Conservation (phyloP, 768 basidiomycete genomes). For the Podaxis carcinomalis region DNA sequence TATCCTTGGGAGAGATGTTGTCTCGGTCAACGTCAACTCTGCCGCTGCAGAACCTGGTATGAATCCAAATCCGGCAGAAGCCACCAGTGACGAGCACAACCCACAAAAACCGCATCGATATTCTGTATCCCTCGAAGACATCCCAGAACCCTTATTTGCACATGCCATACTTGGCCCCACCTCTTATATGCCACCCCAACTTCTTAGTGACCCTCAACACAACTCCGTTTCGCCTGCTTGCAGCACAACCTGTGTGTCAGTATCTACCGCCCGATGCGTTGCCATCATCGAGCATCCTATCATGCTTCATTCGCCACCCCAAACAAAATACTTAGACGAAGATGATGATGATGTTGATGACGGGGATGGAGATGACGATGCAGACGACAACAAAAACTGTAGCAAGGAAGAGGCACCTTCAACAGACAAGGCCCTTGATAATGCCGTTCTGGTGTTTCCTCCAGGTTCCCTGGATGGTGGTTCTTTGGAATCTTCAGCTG, state of each 20-base stretch:
- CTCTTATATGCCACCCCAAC: slow-evolving; percentile 25
- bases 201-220: slow-evolving; percentile 18
- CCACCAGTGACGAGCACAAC: not conserved
- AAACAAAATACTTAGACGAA: not conserved
- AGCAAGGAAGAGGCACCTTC: slow-evolving; percentile 21
- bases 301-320: slow-evolving; percentile 17
- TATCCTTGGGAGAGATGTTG: slow-evolving; percentile 56
- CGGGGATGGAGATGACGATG: not conserved
- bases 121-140: slow-evolving; percentile 48
- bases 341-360: slow-evolving; percentile 1
- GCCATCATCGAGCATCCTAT: slow-evolving; percentile 35
- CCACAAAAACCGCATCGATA: slow-evolving; percentile 25
- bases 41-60: not conserved
- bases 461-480: slow-evolving; percentile 56
- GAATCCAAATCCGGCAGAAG: not conserved
- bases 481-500: slow-evolving; percentile 44
- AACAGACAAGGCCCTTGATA: slow-evolving; percentile 42
- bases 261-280: slow-evolving; percentile 28
- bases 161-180: slow-evolving; percentile 45
- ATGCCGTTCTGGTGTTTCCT: slow-evolving; percentile 70
- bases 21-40: slow-evolving; percentile 19
- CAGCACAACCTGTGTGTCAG: slow-evolving; percentile 6
- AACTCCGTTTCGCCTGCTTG: slow-evolving; percentile 11
- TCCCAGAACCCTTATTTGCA: slow-evolving; percentile 55
- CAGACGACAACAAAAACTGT: not conserved